These are phyloP conservation scores for Taphrina communis DNA, from an alignment of 1,139 yeast genomes.

Conservation along the genomic window DNA sequence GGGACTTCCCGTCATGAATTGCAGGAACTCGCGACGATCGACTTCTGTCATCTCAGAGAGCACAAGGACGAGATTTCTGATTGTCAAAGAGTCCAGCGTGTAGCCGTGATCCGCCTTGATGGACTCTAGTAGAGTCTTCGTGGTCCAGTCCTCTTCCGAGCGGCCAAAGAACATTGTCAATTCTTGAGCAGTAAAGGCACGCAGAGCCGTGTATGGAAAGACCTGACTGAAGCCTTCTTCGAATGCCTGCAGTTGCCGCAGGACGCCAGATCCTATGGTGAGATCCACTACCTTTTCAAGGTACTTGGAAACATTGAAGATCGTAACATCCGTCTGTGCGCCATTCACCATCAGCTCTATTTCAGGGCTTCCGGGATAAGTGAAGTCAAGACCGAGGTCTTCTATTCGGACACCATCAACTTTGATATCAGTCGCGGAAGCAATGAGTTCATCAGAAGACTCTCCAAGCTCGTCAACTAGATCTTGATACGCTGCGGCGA, in stretches of 20 bases:
- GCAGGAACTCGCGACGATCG: constrained; percentile 76
- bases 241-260: constrained; percentile 70
- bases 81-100: constrained; percentile 68
- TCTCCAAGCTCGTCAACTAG: constrained; percentile 44
- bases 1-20: constrained; percentile 92
- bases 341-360: constrained; percentile 68
- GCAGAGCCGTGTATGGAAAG: constrained; percentile 76
- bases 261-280: constrained; percentile 69
- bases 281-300: constrained; percentile 65
- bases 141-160: constrained; percentile 87
- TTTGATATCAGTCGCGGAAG: constrained; percentile 47
- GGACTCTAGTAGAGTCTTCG: constrained; percentile 59
- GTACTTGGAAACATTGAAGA: constrained; percentile 64
- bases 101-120: constrained; percentile 93
- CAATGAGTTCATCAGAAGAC: constrained; percentile 18
- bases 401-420: constrained; percentile 58
- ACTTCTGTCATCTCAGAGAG: constrained; percentile 60
- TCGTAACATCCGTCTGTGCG: constrained; percentile 57
- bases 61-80: constrained; percentile 65
- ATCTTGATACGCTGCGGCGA: constrained; percentile 49
- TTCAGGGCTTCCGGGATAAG: constrained; percentile 76
- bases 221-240: constrained; percentile 82
- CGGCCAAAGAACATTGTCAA: constrained; percentile 72
- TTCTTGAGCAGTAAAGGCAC: constrained; percentile 75
- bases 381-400: constrained; percentile 67